A percentile compares a stretch with the other conserved stretches of the same genome.
Conservation (phyloP, 2,329 filamentous ascomycete genomes). For the Didymella segeticola region DNA sequence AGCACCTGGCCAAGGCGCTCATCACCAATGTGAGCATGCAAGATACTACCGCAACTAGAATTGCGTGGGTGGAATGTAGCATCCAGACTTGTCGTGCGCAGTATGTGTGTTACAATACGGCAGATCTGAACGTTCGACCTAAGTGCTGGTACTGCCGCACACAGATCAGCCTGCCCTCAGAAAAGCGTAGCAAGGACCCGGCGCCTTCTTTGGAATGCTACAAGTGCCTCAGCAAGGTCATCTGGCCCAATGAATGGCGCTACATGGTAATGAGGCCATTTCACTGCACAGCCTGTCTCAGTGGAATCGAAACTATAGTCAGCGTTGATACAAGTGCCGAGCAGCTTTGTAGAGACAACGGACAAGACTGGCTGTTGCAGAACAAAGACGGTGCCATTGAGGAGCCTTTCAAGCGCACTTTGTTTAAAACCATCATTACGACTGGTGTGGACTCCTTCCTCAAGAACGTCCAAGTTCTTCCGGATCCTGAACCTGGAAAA, state of each 20-base stretch:
- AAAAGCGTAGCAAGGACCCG: conserved; percentile 8
- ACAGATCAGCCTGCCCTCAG: conserved; percentile 3
- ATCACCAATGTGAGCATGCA: conserved; percentile 38
- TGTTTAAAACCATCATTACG: conserved; percentile 40
- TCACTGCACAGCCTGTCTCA: conserved; percentile 53
- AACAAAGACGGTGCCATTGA: conserved; percentile 49
- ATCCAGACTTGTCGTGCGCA: conserved; percentile 55
- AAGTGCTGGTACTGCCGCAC: conserved; percentile 60
- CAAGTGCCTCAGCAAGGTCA: conserved; percentile 55
- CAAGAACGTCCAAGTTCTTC: conserved; percentile 49
- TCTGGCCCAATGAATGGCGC: conserved; percentile 57
- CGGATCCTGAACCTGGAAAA: conserved; percentile 28
- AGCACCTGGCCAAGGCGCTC: conserved; percentile 31
- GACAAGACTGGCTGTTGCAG: conserved; percentile 53
- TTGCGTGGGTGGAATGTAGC: conserved; percentile 58
- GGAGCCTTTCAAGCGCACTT: conserved; percentile 51
- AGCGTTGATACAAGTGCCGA: conserved; percentile 49
- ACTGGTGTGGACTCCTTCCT: conserved; percentile 46
- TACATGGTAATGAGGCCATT: conserved; percentile 41
- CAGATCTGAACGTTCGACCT: conserved; percentile 52
- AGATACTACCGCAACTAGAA: conserved; percentile 42
- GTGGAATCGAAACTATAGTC: conserved; percentile 47
- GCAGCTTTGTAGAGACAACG: conserved; percentile 52
- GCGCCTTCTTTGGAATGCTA: conserved; percentile 56
- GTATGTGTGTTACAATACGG: conserved; percentile 58